Percentiles rank a stretch among this genome's conserved stretches.
phyloP scores from a whole-genome alignment of 1,284 basidiomycete genomes.

The Cryptococcus sp. region DNA sequence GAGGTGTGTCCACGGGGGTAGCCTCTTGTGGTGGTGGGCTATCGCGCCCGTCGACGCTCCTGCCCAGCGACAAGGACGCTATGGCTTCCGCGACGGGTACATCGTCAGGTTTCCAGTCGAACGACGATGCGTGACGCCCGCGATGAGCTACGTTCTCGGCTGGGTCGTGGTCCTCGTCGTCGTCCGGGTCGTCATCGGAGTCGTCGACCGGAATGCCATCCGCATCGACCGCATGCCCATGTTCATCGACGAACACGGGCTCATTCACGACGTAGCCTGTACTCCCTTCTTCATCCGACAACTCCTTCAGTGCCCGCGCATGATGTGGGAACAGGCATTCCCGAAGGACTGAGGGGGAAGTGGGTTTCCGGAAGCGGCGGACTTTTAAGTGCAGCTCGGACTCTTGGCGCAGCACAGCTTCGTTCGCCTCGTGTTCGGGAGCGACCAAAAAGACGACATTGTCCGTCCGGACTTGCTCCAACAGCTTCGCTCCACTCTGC shows the following conservation, averaged over 20 bases:
- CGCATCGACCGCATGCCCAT: conserved; percentile 6
- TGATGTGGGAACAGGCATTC: conserved; percentile 36
- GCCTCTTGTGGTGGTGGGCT: conserved; percentile 3
- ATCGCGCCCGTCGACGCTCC: conserved; percentile 30
- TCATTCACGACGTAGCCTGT: conserved; percentile 5
- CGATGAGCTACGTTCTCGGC: conserved; percentile 3
- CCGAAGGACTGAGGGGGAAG: conserved; percentile 39
- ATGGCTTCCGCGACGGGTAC: conserved; percentile 41
- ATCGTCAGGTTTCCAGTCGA: conserved; percentile 31
- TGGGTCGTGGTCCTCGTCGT: conserved; percentile 7
- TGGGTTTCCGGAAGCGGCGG: conserved; percentile 39
- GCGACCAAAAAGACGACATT: conserved; percentile 40
- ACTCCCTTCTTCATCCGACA: conserved; percentile 2
- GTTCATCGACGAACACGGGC: conserved; percentile 17
- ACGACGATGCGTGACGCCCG: not conserved
- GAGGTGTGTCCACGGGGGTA: not conserved
- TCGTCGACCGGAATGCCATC: not conserved
- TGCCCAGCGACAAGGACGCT: conserved; percentile 41
- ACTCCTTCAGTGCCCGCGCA: conserved; percentile 9
- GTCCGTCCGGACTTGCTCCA: conserved; percentile 21
- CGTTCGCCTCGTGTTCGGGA: conserved; percentile 26
- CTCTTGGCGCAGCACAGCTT: conserved; percentile 15
- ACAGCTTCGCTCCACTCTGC: conserved; percentile 10
- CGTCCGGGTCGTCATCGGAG: conserved; percentile 5
- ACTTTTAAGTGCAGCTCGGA: conserved; percentile 17